Evolutionary conservation across 768 basidiomycete genomes (phyloP), one percentile per base, ranked within the genome.

Genomic region (Tylopilus subfusipes): DNA sequence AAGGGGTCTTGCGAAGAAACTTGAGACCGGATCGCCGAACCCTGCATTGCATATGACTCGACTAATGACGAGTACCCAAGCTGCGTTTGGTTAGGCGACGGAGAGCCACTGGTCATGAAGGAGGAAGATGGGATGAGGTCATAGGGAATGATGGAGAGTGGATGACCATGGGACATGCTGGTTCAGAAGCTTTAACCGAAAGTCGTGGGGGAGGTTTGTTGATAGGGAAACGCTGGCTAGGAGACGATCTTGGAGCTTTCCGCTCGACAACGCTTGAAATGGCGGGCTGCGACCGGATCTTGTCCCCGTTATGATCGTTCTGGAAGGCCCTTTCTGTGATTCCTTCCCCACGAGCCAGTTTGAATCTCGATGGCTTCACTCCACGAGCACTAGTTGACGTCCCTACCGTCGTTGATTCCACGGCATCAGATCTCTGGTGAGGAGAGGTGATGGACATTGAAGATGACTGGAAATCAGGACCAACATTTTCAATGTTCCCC

Each of bases 401-500:
- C 19, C 14, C 43, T 34, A 10, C 27, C 7, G 25, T 39, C 44
- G 52, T 18, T 7, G 52, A 36, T 29, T 50, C 49, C 16, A 30
- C n/a, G 2, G 13, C 18, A 21, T 48, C 46, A 22, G 40, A 12
- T 21, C 25, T n/a, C 21, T 11, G 13, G 12, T 40, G 52, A 46
- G 46, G 11, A 22, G 33, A 4, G 21, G 31, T 6, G 30, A 22
- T 36, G 27, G 59, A 44, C 47, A 38, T 25, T 36, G 57, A 34
- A 9, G 56, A 40, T 43, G 56, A 38, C 10, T 48, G 61, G 13
- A 75, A 73, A 55, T 78, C 68, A 7, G 80, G 78, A 21, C 83
- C 84, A 22, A 76, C 61, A 59, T 85, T 85, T 50, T 79, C 77
- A 16, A 83, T 65, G 50, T 76, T 72, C 22, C 81, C 81, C 57